Evolutionary conservation across 2,329 filamentous ascomycete genomes (phyloP).

Genomic region (Alternaria ethzedia): DNA sequence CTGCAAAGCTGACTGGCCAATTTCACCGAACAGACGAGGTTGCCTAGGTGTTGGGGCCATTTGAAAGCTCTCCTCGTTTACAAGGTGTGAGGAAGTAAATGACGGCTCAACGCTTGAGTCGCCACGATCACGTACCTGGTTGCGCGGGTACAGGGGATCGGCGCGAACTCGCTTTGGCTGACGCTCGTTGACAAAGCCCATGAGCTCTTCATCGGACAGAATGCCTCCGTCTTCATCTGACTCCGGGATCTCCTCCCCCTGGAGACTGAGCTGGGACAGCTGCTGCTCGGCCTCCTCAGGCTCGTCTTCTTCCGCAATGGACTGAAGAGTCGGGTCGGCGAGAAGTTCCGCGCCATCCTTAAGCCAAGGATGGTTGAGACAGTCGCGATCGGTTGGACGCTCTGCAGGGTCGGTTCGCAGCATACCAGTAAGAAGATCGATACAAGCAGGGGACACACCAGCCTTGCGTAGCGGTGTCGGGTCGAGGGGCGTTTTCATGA

Average conservation of each 20-base stretch:
- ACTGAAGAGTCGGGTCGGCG: slow-evolving; percentile 42
- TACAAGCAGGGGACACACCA: slow-evolving; percentile 68
- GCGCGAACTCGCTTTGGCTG: slow-evolving; percentile 55
- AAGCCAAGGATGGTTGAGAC: slow-evolving; percentile 80
- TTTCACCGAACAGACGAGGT: slow-evolving; percentile 66
- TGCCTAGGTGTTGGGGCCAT: slow-evolving; percentile 29
- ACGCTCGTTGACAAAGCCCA: slow-evolving; percentile 40
- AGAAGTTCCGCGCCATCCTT: slow-evolving; percentile 52
- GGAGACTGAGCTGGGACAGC: slow-evolving; percentile 61
- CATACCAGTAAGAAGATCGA: slow-evolving; percentile 80
- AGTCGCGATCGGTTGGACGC: slow-evolving; percentile 75
- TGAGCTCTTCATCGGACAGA: slow-evolving; percentile 41
- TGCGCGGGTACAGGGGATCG: slow-evolving; percentile 46
- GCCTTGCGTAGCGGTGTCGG: slow-evolving; percentile 65
- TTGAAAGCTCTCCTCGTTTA: slow-evolving; percentile 39
- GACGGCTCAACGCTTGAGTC: slow-evolving; percentile 50
- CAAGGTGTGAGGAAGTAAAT: slow-evolving; percentile 39
- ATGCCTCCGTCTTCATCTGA: slow-evolving; percentile 39
- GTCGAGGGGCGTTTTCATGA: slow-evolving; percentile 80
- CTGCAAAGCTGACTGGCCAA: slow-evolving; percentile 61
- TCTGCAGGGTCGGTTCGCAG: slow-evolving; percentile 78
- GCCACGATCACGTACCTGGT: slow-evolving; percentile 47
- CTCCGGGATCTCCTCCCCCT: slow-evolving; percentile 43
- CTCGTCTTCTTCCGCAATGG: slow-evolving; percentile 64
- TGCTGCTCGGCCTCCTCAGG: slow-evolving; percentile 57